These are phyloP conservation scores for Penicillium lividum DNA, from an alignment of 495 filamentous ascomycete species.

Conservation along the genomic window DNA sequence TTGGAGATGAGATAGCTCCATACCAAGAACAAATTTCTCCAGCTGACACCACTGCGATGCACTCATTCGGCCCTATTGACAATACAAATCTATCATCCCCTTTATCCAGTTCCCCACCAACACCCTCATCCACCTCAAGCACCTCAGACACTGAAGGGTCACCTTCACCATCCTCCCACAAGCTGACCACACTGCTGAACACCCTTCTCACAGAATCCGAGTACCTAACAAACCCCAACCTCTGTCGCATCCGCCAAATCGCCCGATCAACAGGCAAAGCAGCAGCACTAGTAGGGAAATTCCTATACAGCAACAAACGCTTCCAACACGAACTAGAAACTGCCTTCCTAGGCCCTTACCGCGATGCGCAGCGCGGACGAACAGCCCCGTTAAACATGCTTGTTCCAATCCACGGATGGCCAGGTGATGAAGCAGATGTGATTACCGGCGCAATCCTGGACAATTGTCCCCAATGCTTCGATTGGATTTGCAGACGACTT, in stretches of 20 bases:
- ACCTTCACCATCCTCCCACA: neutral
- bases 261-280: neutral
- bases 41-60: neutral
- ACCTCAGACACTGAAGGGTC: neutral
- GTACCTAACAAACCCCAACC: neutral
- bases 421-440: conserved; percentile 1
- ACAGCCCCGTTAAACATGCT: neutral
- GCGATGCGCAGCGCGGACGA: neutral
- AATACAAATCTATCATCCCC: neutral
- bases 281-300: neutral
- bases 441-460: conserved; percentile 13
- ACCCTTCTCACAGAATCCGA: neutral
- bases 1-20: neutral
- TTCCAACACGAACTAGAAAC: neutral
- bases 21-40: neutral
- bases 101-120: neutral
- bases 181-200: neutral
- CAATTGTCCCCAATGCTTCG: conserved; percentile 17
- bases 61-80: neutral
- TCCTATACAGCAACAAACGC: neutral
- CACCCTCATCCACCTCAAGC: neutral
- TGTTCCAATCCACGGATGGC: neutral
- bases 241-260: neutral
- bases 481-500: conserved; percentile 4
- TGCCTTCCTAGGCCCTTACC: neutral